Evolutionary conservation across 2,329 filamentous ascomycete genomes (phyloP), one percentile per base, ranked within the genome.

Genomic region (Furcasterigmium sp.): DNA sequence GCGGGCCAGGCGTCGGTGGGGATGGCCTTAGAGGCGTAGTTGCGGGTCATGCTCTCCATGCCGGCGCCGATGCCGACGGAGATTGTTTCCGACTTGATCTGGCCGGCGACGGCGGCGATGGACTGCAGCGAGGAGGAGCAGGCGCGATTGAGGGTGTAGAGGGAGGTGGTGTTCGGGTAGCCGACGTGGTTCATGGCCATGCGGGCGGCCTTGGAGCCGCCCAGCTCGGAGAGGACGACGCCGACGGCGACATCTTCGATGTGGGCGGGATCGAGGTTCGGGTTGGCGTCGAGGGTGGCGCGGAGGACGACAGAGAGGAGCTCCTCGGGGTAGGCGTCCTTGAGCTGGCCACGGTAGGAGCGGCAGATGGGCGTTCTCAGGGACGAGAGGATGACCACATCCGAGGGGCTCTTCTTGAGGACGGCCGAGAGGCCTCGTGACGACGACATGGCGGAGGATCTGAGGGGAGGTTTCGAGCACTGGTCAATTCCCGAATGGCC

Each of bases 31-130:
- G 73, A 80, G 41, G 84, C 90, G 65, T 96, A 96, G 67, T 95
- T 95, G 51, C 85, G 71, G 50, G 88, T 95, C 91, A 96, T 96
- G 68, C 85, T 91, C 76, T 96, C 91, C 87, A 94, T 95, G 23
- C 91, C 91, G 2, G 87, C 91, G 9, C 83, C 91, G 48, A 96
- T 80, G 46, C 88, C 91, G 0, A 76, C 72, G 48, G 82, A 77
- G 41, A 91, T 85, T 53, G 79, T 76, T 2, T 86, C 89, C 0
- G 77, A 73, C n/a, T 80, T 76, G 53, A 96, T 93, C 49, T 84
- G 75, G 45, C 85, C 81, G 5, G 87, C 85, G 3, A 95, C 73
- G 13, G 73, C 69, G 2, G 88, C 84, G 40, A 96, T 84, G 20
- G 85, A 83, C 53, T 87, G 84, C 39, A 96, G 73, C 3, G 84